phyloP scores from a whole-genome alignment of 768 basidiomycete species.

The Clitopilus hobsonii region DNA sequence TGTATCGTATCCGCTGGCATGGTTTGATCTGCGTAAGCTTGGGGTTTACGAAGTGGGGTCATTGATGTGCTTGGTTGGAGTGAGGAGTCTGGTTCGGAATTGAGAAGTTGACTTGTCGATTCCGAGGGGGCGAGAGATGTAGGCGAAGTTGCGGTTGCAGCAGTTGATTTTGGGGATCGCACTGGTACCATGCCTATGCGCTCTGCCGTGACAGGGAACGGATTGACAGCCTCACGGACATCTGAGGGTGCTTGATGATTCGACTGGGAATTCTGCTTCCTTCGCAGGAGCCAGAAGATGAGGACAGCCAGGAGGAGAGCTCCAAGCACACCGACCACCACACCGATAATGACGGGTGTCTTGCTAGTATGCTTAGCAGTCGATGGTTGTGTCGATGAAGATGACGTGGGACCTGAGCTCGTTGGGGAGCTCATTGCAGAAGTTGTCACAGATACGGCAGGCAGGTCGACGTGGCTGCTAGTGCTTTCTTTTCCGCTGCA shows the following conservation, averaged over 20 bases:
- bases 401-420: constrained; percentile 11
- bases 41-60: not conserved
- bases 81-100: not conserved
- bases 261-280: not conserved
- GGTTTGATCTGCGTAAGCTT: constrained; percentile 5
- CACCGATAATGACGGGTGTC: constrained; percentile 21
- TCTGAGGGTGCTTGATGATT: not conserved
- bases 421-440: constrained; percentile 6
- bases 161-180: not conserved
- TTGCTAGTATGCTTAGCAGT: constrained; percentile 8
- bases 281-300: constrained; percentile 13
- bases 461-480: constrained; percentile 14
- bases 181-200: not conserved
- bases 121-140: not conserved
- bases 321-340: constrained; percentile 25
- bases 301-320: constrained; percentile 17
- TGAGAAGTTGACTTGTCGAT: not conserved
- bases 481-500: constrained; percentile 27
- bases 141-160: not conserved
- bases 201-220: not conserved
- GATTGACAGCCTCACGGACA: not conserved
- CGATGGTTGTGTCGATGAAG: not conserved
- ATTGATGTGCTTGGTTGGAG: not conserved
- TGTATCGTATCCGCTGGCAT: not conserved
- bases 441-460: not conserved